These are phyloP conservation scores for Ceratocystis destructans DNA, from an alignment of 2,329 filamentous ascomycete species.

Conservation along the genomic window DNA sequence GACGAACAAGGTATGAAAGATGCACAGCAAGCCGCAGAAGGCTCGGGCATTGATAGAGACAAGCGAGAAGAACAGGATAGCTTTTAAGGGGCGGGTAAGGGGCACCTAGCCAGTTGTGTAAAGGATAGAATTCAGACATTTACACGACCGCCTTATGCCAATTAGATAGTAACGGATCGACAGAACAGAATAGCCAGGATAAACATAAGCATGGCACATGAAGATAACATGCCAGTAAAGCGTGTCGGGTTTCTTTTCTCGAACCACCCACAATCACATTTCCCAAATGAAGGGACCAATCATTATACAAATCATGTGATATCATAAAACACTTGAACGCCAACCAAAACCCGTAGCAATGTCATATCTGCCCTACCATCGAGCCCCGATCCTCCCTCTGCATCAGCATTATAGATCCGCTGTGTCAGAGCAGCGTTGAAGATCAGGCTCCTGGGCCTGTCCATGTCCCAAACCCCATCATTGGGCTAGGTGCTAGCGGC, in stretches of 20 bases:
- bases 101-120: too few relatives aligned
- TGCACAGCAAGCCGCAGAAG: slow-evolving; percentile 41
- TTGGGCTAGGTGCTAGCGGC: slow-evolving; percentile 13
- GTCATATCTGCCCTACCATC: too few relatives aligned
- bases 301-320: slow-evolving; percentile 1
- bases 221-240: background rate
- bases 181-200: background rate
- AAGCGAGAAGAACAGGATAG: slow-evolving; percentile 37
- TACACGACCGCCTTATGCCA: background rate
- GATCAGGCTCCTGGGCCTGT: background rate
- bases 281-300: background rate
- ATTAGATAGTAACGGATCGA: background rate
- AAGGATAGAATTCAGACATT: background rate
- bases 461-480: slow-evolving; percentile 5
- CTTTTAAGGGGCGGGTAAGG: slow-evolving; percentile 27
- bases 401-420: background rate
- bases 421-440: background rate
- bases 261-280: background rate
- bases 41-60: slow-evolving; percentile 24
- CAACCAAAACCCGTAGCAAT: background rate
- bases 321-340: slow-evolving; percentile 8
- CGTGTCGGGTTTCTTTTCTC: background rate
- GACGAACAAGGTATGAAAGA: slow-evolving; percentile 62
- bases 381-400: background rate
- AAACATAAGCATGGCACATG: background rate